Evolutionary conservation across 495 filamentous ascomycete genomes (phyloP), one percentile per base, ranked within the genome.

Genomic region (Aspergillus ostianus): DNA sequence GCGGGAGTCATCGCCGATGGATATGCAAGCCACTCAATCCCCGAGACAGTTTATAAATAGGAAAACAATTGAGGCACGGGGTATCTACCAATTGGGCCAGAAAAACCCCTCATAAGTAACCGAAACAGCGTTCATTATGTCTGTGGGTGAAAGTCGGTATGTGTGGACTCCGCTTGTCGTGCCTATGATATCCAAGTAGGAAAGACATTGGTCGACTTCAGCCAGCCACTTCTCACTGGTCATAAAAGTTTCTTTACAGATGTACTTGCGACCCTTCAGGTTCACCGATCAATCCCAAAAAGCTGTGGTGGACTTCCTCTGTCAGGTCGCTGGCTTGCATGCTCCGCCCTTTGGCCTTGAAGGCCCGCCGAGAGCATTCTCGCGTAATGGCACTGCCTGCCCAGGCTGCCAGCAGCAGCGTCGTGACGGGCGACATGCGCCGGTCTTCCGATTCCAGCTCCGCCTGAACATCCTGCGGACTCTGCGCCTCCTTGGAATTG

Each of bases 251-350:
- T 52, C 50, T 23, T 65, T 74, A 78, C 20, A 78, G 71, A 48
- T 66, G 72, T 27, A 67, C 62, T 63, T 81, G 78, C 23, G 79
- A 76, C 41, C 58, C 73, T 53, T 82, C 78, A 7, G 77, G 81
- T 66, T 85, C 79, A 53, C 82, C 80, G 70, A 97, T 88, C 32
- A 97, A 64, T 57, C 86, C 87, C 66, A 89, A 67, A 71, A 97
- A 98, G 15, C 92, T 90, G 21, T 80, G 80, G 61, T 92, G 85
- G 23, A 98, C 91, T 73, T 97, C 87, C 32, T 92, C 91, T 2
- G 94, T 97, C 70, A 98, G 79, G 75, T 98, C 94, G 70, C 90
- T 91, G 1, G 94, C 94, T 77, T 98, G 94, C 68, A 98, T 77
- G 67, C 90, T 91, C 64, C 94, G 84, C 5, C 94, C 94, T 59